Evolutionary conservation across 2,329 filamentous ascomycete genomes (phyloP), one percentile per base, ranked within the genome.

Genomic region (Boeremia lycopersici): DNA sequence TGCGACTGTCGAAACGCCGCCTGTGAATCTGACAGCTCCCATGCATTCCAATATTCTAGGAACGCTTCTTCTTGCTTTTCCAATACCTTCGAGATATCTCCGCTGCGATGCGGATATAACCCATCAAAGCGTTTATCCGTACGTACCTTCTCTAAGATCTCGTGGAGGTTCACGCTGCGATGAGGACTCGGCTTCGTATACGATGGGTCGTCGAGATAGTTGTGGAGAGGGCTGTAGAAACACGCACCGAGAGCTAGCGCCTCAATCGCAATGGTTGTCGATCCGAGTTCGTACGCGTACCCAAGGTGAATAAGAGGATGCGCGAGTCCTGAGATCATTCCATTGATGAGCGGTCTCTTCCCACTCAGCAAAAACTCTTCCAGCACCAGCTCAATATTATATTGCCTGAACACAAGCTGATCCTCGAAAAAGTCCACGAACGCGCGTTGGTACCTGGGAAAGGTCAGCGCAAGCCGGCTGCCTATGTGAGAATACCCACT

Each of bases 341-440:
- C 87, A 76, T 96, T 90, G 67, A 96, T 84, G 53, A 99, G 76
- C 4, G 93, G 93, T 70, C 89, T 81, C 45, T 90, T 83, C 30
- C 87, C 89, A 36, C 81, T 76, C 60, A 93, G 90, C 40, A 99
- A 76, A 70, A 89, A 98, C 57, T 93, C 84, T 3, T 86, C 78
- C 8, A 96, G 79, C 2, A 96, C 85, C 48, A 82, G 80, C 69
- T 89, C 90, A 91, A 95, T 97, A 70, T 96, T 85, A 72, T 97
- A 98, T 31, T 86, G 81, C 65, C 87, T 84, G 15, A 79, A 78
- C 3, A 90, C 92, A 28, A 98, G 80, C 67, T 91, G 86, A 72
- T 99, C 95, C 73, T 99, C 95, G 70, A 96, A 98, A 72, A 95
- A 98, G 73, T 99, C 93, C 51, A 99, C 81, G 70, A 88, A 99